Conservation (phyloP, 2,329 filamentous ascomycete genomes). For the Colletotrichum liaoningense region DNA sequence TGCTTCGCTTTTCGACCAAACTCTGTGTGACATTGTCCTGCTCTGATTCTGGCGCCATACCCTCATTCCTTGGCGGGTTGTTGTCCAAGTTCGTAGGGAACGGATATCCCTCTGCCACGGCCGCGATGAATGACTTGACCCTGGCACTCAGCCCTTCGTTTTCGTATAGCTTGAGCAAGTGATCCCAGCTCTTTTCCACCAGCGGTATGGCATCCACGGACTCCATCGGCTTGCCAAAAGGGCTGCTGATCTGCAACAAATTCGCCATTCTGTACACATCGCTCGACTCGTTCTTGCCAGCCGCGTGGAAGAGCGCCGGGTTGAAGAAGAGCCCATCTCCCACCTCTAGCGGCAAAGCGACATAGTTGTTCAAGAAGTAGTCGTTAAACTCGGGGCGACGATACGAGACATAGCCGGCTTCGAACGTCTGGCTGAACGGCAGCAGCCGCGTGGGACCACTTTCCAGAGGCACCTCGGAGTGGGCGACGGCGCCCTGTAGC, state of each 20-base stretch:
- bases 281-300: constrained; percentile 64
- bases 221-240: constrained; percentile 75
- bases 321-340: constrained; percentile 75
- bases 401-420: constrained; percentile 69
- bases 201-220: constrained; percentile 63
- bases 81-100: constrained; percentile 72
- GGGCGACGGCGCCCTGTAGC: constrained; percentile 72
- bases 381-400: constrained; percentile 62
- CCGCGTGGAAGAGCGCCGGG: constrained; percentile 72
- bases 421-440: constrained; percentile 69
- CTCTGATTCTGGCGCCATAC: constrained; percentile 71
- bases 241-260: constrained; percentile 69
- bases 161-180: constrained; percentile 46
- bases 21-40: constrained; percentile 61
- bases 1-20: constrained; percentile 54
- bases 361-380: constrained; percentile 64
- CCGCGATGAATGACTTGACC: constrained; percentile 59
- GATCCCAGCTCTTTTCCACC: constrained; percentile 57
- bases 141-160: constrained; percentile 51
- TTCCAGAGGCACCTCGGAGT: constrained; percentile 68
- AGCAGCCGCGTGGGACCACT: constrained; percentile 71
- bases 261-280: constrained; percentile 67
- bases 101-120: constrained; percentile 68
- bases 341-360: constrained; percentile 61
- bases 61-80: constrained; percentile 64